A percentile compares a stretch with the other conserved stretches of the same genome.
These are phyloP conservation scores for Tuber umbilicatum DNA, from an alignment of 495 filamentous ascomycete genomes.

Conservation along the genomic window DNA sequence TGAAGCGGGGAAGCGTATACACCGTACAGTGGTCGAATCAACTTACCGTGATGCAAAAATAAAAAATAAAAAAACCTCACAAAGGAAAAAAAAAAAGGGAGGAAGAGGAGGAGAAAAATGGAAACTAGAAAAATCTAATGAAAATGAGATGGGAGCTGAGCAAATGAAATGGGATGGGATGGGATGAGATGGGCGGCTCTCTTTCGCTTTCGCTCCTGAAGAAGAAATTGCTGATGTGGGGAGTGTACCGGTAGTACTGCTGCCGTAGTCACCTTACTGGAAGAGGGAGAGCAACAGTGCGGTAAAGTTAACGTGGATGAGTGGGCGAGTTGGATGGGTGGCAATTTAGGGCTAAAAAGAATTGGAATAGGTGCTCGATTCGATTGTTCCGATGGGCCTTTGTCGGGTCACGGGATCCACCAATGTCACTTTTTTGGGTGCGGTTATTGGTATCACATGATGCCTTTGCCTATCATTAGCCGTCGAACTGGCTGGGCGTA, in stretches of 20 bases:
- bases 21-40: neutral
- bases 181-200: neutral
- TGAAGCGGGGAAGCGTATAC: neutral
- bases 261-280: neutral
- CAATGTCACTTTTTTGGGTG: neutral
- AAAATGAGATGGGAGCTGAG: neutral
- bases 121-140: constrained; percentile 20
- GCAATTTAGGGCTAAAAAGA: neutral
- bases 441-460: too few relatives aligned
- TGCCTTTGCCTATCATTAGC: too few relatives aligned
- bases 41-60: constrained; percentile 6
- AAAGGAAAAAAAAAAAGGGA: constrained; percentile 6
- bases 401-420: neutral
- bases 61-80: constrained; percentile 11
- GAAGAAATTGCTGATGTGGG: neutral
- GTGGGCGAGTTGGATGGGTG: neutral
- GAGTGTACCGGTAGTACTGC: neutral
- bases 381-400: neutral
- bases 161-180: constrained; percentile 3
- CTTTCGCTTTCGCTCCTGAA: neutral
- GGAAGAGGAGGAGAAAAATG: constrained; percentile 10
- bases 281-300: neutral
- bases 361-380: neutral
- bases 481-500: too few relatives aligned
- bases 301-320: neutral